Percentiles rank a stretch among this genome's conserved stretches.
These are phyloP conservation scores for Nidula niveotomentosa DNA, from an alignment of 1,284 basidiomycete genomes.

Conservation along the genomic window DNA sequence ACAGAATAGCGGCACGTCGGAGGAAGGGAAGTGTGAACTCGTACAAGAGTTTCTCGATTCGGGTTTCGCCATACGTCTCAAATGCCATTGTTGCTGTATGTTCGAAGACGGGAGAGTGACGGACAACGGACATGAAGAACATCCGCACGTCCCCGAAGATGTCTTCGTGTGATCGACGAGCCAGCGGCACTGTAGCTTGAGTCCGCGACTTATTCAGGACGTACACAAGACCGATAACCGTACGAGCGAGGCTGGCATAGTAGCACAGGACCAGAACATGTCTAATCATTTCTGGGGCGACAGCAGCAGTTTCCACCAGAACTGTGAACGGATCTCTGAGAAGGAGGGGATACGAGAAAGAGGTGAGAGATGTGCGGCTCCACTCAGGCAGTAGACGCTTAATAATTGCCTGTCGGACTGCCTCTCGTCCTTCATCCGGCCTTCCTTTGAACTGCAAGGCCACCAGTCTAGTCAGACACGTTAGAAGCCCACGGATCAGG, in stretches of 20 bases:
- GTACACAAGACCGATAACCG: slow-evolving; percentile 81
- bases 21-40: slow-evolving; percentile 92
- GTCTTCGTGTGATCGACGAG: slow-evolving; percentile 52
- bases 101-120: slow-evolving; percentile 78
- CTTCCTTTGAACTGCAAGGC: slow-evolving; percentile 66
- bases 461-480: slow-evolving; percentile 68
- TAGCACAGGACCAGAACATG: slow-evolving; percentile 86
- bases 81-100: slow-evolving; percentile 77
- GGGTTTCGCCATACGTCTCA: slow-evolving; percentile 74
- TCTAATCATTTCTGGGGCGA: slow-evolving; percentile 85
- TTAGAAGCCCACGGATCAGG: slow-evolving; percentile 76
- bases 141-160: slow-evolving; percentile 81
- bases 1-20: slow-evolving; percentile 87
- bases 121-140: slow-evolving; percentile 82
- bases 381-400: slow-evolving; percentile 88
- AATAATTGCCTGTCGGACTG: slow-evolving; percentile 81
- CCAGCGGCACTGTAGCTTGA: slow-evolving; percentile 42
- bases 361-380: slow-evolving; percentile 77
- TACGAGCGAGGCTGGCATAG: slow-evolving; percentile 85
- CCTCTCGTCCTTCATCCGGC: slow-evolving; percentile 69
- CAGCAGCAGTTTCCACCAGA: slow-evolving; percentile 84
- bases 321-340: slow-evolving; percentile 87
- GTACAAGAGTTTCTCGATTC: slow-evolving; percentile 87
- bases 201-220: slow-evolving; percentile 71
- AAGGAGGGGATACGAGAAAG: slow-evolving; percentile 78